phyloP scores from a whole-genome alignment of 495 filamentous ascomycete genomes.

The Baudoinia panamericana region DNA sequence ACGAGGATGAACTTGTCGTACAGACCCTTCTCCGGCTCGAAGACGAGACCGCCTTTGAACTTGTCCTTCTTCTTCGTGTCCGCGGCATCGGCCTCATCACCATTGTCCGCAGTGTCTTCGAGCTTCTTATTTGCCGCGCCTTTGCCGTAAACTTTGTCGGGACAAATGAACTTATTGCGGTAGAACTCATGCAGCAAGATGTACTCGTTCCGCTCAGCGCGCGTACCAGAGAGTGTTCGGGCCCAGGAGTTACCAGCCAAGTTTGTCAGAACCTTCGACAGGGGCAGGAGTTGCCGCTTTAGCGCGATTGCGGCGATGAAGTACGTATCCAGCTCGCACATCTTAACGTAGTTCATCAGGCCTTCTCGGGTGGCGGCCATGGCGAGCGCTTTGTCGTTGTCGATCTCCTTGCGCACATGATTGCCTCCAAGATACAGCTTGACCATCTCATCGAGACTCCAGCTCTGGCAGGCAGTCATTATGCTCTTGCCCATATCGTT shows the following conservation, averaged over 20 bases:
- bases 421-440: slow-evolving; percentile 65
- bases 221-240: slow-evolving; percentile 82
- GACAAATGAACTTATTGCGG: slow-evolving; percentile 91
- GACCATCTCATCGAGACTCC: slow-evolving; percentile 96
- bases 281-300: slow-evolving; percentile 76
- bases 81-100: slow-evolving; percentile 55
- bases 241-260: slow-evolving; percentile 98
- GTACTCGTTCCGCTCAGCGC: slow-evolving; percentile 96
- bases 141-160: slow-evolving; percentile 72
- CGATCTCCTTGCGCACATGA: slow-evolving; percentile 61
- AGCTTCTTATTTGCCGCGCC: slow-evolving; percentile 36
- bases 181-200: slow-evolving; percentile 96
- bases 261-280: slow-evolving; percentile 92
- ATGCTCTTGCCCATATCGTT: slow-evolving; percentile 90
- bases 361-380: slow-evolving; percentile 69
- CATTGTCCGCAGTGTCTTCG: slow-evolving; percentile 55
- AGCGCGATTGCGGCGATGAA: slow-evolving; percentile 85
- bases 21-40: slow-evolving; percentile 91
- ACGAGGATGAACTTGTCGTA: slow-evolving; percentile 95
- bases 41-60: slow-evolving; percentile 94
- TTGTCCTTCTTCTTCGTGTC: slow-evolving; percentile 93
- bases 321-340: slow-evolving; percentile 89
- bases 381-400: slow-evolving; percentile 75
- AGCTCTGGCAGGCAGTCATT: slow-evolving; percentile 94
- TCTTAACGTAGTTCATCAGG: slow-evolving; percentile 80